phyloP scores from a whole-genome alignment of 768 basidiomycete genomes.

The Lactifluus echinatus region DNA sequence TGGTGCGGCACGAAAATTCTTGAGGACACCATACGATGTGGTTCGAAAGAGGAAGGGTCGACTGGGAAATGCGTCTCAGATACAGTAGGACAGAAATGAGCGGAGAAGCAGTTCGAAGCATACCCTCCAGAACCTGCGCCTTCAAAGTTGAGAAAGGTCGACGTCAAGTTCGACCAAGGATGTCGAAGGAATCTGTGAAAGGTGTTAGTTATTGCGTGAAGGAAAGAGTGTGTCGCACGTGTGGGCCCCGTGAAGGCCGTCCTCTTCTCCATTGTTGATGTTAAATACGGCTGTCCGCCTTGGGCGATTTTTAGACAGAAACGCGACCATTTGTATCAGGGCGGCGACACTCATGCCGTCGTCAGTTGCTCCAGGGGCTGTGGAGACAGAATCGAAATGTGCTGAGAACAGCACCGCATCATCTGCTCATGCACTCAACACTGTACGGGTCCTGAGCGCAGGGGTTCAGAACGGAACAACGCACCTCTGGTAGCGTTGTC shows the following conservation, averaged over 20 bases:
- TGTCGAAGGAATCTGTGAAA: constrained; percentile 54
- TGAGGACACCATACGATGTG: constrained; percentile 49
- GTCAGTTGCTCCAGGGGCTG: constrained; percentile 67
- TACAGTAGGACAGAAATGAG: not conserved
- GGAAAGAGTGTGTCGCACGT: constrained; percentile 44
- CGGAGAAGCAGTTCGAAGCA: constrained; percentile 14
- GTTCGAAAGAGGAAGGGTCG: constrained; percentile 72
- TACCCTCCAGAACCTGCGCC: constrained; percentile 76
- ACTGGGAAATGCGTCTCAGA: constrained; percentile 28
- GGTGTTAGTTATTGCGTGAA: no score
- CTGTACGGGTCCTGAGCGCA: no score
- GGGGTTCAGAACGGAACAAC: not conserved
- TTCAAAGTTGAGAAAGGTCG: constrained; percentile 73
- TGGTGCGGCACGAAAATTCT: constrained; percentile 44
- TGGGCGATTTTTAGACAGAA: constrained; percentile 36
- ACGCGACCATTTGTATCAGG: constrained; percentile 52
- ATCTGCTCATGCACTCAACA: constrained; percentile 22
- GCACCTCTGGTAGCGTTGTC: constrained; percentile 28
- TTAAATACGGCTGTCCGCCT: constrained; percentile 67
- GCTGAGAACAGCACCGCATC: constrained; percentile 63
- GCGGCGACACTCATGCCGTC: constrained; percentile 68
- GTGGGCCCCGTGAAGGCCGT: constrained; percentile 65
- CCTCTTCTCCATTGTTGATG: constrained; percentile 82
- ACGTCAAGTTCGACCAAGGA: constrained; percentile 59
- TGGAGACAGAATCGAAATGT: constrained; percentile 76